A percentile compares a stretch with the other conserved stretches of the same genome.
Evolutionary conservation across 2,329 filamentous ascomycete species (phyloP).

Genomic region (Raffaelea ambrosiae): DNA sequence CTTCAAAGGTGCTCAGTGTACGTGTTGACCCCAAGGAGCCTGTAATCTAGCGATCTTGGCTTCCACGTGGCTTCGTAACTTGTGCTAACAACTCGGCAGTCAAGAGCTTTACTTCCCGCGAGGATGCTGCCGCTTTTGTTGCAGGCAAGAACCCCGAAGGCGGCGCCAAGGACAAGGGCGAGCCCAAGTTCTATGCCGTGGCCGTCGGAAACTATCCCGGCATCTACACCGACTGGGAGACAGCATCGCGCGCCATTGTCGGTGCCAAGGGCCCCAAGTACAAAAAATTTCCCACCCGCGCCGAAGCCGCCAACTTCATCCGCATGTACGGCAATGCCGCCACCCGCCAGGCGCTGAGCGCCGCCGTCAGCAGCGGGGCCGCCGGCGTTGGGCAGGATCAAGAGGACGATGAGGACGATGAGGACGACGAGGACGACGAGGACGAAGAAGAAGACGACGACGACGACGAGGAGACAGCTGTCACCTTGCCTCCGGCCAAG

Average conservation of each 20-base stretch:
- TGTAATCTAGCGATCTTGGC: no score
- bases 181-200: slow-evolving; percentile 49
- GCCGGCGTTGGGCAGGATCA: slow-evolving; percentile 15
- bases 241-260: slow-evolving; percentile 63
- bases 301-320: slow-evolving; percentile 75
- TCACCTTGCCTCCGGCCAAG: slow-evolving; percentile 25
- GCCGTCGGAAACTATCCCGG: slow-evolving; percentile 50
- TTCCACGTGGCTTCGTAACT: no score
- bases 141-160: slow-evolving; percentile 45
- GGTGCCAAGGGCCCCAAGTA: slow-evolving; percentile 63
- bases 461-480: slow-evolving; percentile 20
- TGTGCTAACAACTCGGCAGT: not conserved
- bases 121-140: slow-evolving; percentile 73
- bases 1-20: slow-evolving; percentile 59
- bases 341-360: slow-evolving; percentile 31
- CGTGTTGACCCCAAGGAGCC: slow-evolving; percentile 30
- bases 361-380: slow-evolving; percentile 15
- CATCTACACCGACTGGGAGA: slow-evolving; percentile 57
- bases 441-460: slow-evolving; percentile 20
- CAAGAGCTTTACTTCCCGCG: slow-evolving; percentile 66
- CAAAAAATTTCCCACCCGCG: slow-evolving; percentile 58
- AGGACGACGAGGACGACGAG: slow-evolving; percentile 14
- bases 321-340: slow-evolving; percentile 34
- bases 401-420: slow-evolving; percentile 19
- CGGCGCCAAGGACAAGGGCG: slow-evolving; percentile 28